Conservation (phyloP, 306 rosid genomes). For the Prunus fruticosa region DNA sequence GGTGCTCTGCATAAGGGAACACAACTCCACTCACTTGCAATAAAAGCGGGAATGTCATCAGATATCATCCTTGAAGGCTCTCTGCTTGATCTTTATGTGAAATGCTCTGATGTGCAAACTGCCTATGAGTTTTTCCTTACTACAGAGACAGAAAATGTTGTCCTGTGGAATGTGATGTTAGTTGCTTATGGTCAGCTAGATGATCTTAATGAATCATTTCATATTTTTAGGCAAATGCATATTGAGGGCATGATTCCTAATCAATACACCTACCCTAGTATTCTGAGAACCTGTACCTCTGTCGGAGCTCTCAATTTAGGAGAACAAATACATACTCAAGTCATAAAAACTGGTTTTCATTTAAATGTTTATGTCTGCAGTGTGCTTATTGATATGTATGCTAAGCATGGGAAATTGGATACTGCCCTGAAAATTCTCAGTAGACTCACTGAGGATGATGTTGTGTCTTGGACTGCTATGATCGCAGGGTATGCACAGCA, state of each 20-base stretch:
- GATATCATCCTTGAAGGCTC: slow-evolving; percentile 82
- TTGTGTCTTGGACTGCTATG: slow-evolving; percentile 92
- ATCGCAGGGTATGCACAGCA: slow-evolving; percentile 79
- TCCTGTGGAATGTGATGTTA: slow-evolving; percentile 86
- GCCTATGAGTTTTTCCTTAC: slow-evolving; percentile 71
- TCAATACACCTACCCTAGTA: slow-evolving; percentile 84
- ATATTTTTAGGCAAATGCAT: slow-evolving; percentile 69
- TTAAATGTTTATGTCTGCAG: slow-evolving; percentile 72
- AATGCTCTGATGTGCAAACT: slow-evolving; percentile 64
- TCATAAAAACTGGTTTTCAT: slow-evolving; percentile 78
- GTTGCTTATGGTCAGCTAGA: slow-evolving; percentile 74
- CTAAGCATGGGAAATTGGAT: slow-evolving; percentile 68
- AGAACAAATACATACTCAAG: slow-evolving; percentile 76
- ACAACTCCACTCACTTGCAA: slow-evolving; percentile 74
- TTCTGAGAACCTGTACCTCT: slow-evolving; percentile 77
- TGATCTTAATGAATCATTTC: slow-evolving; percentile 54
- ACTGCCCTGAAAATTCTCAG: slow-evolving; percentile 59
- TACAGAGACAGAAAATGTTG: slow-evolving; percentile 70
- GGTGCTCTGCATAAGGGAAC: slow-evolving; percentile 58
- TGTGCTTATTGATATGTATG: slow-evolving; percentile 88
- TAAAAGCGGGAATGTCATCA: slow-evolving; percentile 74
- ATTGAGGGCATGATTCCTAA: slow-evolving; percentile 76
- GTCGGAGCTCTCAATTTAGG: slow-evolving; percentile 70
- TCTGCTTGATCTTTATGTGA: slow-evolving; percentile 85
- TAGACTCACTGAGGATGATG: slow-evolving; percentile 55